Evolutionary conservation across 768 basidiomycete genomes (phyloP).

Genomic region (Trametes punicea): DNA sequence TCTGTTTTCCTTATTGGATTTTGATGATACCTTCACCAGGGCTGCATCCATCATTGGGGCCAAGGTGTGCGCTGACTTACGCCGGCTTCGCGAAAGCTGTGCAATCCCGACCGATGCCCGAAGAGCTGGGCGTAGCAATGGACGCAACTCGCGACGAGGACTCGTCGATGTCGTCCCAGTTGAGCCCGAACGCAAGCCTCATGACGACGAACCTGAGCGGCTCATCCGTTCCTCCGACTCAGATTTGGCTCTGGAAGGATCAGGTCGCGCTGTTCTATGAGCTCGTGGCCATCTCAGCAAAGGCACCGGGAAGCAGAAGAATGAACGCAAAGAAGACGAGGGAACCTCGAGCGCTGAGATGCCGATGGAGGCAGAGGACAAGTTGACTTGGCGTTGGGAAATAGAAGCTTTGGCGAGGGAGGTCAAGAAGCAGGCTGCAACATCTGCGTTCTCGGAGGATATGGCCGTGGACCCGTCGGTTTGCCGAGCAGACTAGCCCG

Average conservation of each 20-base stretch:
- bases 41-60: background rate
- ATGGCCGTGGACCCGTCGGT: background rate
- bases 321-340: background rate
- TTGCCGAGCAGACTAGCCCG: no score
- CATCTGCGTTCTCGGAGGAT: background rate
- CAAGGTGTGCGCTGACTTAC: background rate
- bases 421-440: conserved; percentile 8
- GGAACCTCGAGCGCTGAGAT: background rate
- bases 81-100: background rate
- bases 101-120: background rate
- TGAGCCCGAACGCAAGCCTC: background rate
- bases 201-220: background rate
- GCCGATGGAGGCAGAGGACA: background rate
- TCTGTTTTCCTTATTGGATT: background rate
- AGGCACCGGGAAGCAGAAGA: background rate
- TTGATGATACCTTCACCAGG: background rate
- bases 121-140: background rate
- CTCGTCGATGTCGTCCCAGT: no score
- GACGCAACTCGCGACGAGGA: background rate
- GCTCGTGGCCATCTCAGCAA: background rate
- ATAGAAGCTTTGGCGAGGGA: background rate
- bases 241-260: background rate
- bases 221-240: background rate
- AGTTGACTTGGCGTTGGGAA: background rate
- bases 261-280: background rate